Base-by-base conservation (phyloP, 768 basidiomycete species). In the Amanita rimosa region DNA sequence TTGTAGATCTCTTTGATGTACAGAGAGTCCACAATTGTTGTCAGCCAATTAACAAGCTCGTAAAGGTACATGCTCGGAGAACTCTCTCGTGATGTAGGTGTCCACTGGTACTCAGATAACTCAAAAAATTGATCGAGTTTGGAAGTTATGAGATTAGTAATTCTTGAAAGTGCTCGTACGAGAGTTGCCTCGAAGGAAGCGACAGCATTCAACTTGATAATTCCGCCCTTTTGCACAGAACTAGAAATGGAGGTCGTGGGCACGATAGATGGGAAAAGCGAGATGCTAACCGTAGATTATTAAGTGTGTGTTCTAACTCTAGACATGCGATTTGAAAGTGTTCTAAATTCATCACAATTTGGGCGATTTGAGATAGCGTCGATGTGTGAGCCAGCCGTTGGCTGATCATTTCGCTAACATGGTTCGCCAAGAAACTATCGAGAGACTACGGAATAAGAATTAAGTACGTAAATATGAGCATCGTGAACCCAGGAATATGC, bases 81-180 rank as follows among this genome's bases (percentile, higher is more conserved):
- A 50, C 76, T 72, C 60, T 88, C 84, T 29, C 79, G 77, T 9
- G 69, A 62, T 29, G 71, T 68, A 7, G 91, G 86, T 31, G 83
- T 85, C 93, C 93, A 98, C 57, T 94, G 83, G 62, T 97, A 97
- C 65, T 95, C 90, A 3, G 94, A 85, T 37, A 95, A 72, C 52
- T 91, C 96, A 62, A 96, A 95, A 69, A 95, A 95, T 56, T 92
- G 88, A 58, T 95, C 89, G 6, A 98, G 80, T 61, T 99, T 98
- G 17, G 86, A 85, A 6, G 81, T 78, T 58, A 98, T 94, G 38
- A 95, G 74, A 9, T 73, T 72, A 14, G 84, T 81, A 55, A 98
- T 87, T 4, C 91, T 84, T 27, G 72, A 69, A 41, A 83, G 73
- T 7, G 93, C 85, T 36, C 75, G 75, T 8, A 74, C 68, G 34